A percentile compares a stretch with the other conserved stretches of the same genome.
These are phyloP conservation scores for Phytophthora fragariae DNA, from an alignment of 352 stramenopile species.

Conservation along the genomic window DNA sequence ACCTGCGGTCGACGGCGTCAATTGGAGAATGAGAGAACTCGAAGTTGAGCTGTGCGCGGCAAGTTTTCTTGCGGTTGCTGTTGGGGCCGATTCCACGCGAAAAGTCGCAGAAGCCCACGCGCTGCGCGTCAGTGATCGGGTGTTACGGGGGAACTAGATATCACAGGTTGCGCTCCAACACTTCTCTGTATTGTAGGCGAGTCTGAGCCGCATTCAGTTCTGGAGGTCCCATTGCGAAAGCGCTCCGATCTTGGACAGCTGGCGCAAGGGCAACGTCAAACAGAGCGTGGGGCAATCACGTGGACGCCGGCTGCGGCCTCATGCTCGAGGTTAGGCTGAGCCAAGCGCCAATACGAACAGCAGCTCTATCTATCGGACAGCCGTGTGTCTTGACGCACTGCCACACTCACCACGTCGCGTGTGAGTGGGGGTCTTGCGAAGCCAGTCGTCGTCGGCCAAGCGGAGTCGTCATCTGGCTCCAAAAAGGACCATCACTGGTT, in stretches of 20 bases:
- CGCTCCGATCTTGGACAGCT: background rate
- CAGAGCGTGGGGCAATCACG: background rate
- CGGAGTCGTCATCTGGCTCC: constrained; percentile 12
- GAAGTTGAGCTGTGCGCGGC: background rate
- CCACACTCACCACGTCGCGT: constrained; percentile 17
- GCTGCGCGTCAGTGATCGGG: constrained; percentile 23
- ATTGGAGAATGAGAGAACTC: constrained; percentile 30
- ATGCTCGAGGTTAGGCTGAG: background rate
- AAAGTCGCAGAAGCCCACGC: constrained; percentile 51
- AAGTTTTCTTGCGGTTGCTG: constrained; percentile 35
- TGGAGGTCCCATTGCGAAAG: constrained; percentile 7
- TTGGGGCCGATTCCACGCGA: constrained; percentile 27
- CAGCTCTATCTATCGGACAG: background rate
- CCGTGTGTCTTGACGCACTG: background rate
- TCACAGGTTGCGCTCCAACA: background rate
- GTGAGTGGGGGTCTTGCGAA: constrained; percentile 26
- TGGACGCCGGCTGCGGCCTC: background rate
- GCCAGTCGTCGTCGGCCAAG: constrained; percentile 19
- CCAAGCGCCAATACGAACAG: background rate
- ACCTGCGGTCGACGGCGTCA: constrained; percentile 10
- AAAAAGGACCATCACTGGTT: constrained; percentile 28
- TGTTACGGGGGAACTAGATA: background rate
- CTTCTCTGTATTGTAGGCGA: background rate
- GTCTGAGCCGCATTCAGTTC: background rate
- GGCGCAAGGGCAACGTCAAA: constrained; percentile 1